Evolutionary conservation across 1,284 basidiomycete species (phyloP), one percentile per base, ranked within the genome.

Genomic region (Rhodofomes roseus): DNA sequence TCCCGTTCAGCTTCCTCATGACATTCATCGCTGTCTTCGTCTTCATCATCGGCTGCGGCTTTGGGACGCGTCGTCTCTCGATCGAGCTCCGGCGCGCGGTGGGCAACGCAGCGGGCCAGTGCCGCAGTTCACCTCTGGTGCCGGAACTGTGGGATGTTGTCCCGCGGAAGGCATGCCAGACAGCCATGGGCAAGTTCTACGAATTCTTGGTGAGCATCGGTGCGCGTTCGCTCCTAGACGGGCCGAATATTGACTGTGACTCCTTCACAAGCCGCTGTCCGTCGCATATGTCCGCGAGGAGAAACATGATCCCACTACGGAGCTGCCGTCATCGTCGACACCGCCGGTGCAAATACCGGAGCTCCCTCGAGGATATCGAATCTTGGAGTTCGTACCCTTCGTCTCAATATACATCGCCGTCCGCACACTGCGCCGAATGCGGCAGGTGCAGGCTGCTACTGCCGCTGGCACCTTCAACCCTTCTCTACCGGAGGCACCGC

Each of bases 11-110:
- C 43, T 86, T 87, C 67, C 77, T 86, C 62, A 78, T 87, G 69
- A 80, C 83, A 36, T 85, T 87, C 66, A 73, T 85, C 67, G 78
- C 80, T 8, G 76, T 87, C 57, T 76, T 87, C 44, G 72, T 86
- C 55, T 72, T 85, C 59, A 85, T 86, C 61, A 73, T 85, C 23
- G 81, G 76, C 6, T 86, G 84, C 60, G 83, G 82, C 11, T 67
- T 86, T 22, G 74, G 80, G 34, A 79, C 83, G 16, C 76, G 85
- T 59, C 73, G 81, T 34, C 62, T 67, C 29, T 63, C 66, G 4
- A 56, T 57, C 53, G 60, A 61, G 43, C 59, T 69, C 29, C 58
- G 66, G n/a, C 66, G 65, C 53, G 64, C 62, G 39, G 56, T 69
- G 4, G 65, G 58, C 1, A 53, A 66, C n/a, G 53, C 59, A 11